Evolutionary conservation across 495 filamentous ascomycete genomes (phyloP).

Genomic region (Delitschia confertaspora): DNA sequence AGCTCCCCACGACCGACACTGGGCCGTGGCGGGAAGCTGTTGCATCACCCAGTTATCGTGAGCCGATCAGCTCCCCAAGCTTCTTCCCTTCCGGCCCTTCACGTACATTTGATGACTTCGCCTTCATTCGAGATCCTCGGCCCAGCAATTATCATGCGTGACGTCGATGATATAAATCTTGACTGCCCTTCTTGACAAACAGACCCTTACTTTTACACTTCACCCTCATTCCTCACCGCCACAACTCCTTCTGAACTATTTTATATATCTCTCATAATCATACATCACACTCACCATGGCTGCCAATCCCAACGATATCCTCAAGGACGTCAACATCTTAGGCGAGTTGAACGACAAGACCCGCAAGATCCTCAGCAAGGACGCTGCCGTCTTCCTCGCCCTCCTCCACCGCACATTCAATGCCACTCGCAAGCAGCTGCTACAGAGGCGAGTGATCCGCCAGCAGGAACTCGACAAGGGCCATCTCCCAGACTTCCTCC

Average conservation of each 20-base stretch:
- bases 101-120: too few species aligned
- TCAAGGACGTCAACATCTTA: conserved; percentile 81
- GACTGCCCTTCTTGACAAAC: conserved; percentile 4
- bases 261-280: not conserved
- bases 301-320: conserved; percentile 49
- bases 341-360: conserved; percentile 67
- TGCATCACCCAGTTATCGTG: too few species aligned
- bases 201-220: too few species aligned
- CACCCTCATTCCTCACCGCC: conserved; percentile 11
- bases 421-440: conserved; percentile 73
- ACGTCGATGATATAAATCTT: conserved; percentile 19
- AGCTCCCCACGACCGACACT: too few species aligned
- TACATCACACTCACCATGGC: conserved; percentile 20
- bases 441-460: conserved; percentile 75
- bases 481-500: conserved; percentile 84
- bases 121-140: conserved; percentile 23
- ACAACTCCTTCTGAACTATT: conserved; percentile 1
- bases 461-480: conserved; percentile 95
- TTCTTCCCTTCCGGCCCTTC: too few species aligned
- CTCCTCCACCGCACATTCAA: conserved; percentile 95
- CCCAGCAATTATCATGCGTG: conserved; percentile 12
- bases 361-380: conserved; percentile 83
- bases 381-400: conserved; percentile 86
- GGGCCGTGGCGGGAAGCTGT: too few species aligned
- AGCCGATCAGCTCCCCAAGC: too few species aligned